Evolutionary conservation across 805 yeast genomes (phyloP), one percentile per base, ranked within the genome.

Genomic region (Deakozyma indianensis): DNA sequence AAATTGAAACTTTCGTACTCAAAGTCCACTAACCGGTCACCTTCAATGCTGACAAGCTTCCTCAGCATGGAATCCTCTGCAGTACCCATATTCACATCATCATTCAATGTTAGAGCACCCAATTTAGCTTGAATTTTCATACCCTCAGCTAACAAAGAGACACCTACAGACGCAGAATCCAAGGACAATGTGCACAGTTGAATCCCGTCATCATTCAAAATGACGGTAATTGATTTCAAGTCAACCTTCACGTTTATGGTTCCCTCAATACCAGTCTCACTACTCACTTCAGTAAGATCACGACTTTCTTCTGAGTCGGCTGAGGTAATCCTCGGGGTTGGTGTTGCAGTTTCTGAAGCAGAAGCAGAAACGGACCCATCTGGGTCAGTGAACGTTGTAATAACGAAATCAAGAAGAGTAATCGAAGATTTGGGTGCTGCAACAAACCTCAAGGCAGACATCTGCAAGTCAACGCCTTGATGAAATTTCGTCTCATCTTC

Each of bases 311-410:
- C 35, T 5, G 16, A 23, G 11, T 41, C 45, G 9, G 24, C 44
- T 4, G 23, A 14, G 20, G 16, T 7, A 29, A 23, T 29, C 28
- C 23, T 5, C 23, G 4, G 47, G 23, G 28, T 23, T 18, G 22
- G 22, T 4, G 21, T 20, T 43, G 22, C 18, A 23, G 23, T 42
- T 4, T 50, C 44, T 11, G 49, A 77, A 3, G 74, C 75, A 1
- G 82, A 79, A 3, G 25, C 28, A 11, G 46, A 45, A 25, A 14
- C 14, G 14, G 28, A 9, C 14, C 14, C 28, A 50, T 76, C 72
- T 0, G 95, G 95, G 60, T 80, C 80, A 0, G 96, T 82, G 59
- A 92, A 92, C 0, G 97, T 92, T 41, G 86, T 83, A 55, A 88
- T 66, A 1, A 83, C 69, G 59, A 80, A 92, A 59, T 87, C 90